Evolutionary conservation across 2,329 filamentous ascomycete genomes (phyloP), one percentile per base, ranked within the genome.

Genomic region (Colletotrichum graminicola): DNA sequence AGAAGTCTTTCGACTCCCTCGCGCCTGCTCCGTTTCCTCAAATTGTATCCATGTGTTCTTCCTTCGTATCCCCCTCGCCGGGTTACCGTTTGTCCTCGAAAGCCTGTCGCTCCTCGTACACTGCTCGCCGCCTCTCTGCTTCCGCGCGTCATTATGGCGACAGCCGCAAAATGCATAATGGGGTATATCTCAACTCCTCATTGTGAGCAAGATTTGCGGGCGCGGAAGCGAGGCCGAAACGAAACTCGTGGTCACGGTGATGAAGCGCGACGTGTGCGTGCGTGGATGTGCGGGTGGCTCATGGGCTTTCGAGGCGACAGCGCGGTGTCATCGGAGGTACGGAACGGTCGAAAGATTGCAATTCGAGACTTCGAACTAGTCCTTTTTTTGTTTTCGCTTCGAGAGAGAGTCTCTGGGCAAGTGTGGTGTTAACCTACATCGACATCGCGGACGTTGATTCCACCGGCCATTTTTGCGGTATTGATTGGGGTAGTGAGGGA

Each of bases 391-490:
- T 34, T n/a, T 55, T 54, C 41, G n/a, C 60, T 45, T 29, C 43
- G 57, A 54, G 63, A 66, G 23, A 52, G 49, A 39, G 51, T 66
- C 36, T 56, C 45, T 43, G 39, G 63, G 51, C 51, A 78, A 78
- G 74, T 72, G 75, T 72, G 75, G 66, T 80, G 60, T 66, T 36
- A 73, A 90, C 90, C 86, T 91, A 93, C 91, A 89, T 93, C 92
- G 84, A 95, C 93, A 87, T 95, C 93, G 87, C 93, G 92, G 86
- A 95, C 93, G 80, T 87, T 90, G 84, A 94, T 89, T 85, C 92
- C 93, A 85, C 92, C 89, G 83, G 87, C 86, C 93, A 95, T 95
- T 84, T 88, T 94, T 87, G 87, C 88, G 88, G 88, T 90, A 77
- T 75, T 77, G 75, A 79, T 82, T 77, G 76, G 75, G 75, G 77